Evolutionary conservation across 345 rosid species (phyloP), one percentile per base, ranked within the genome.

Genomic region (Moricandia arvensis): DNA sequence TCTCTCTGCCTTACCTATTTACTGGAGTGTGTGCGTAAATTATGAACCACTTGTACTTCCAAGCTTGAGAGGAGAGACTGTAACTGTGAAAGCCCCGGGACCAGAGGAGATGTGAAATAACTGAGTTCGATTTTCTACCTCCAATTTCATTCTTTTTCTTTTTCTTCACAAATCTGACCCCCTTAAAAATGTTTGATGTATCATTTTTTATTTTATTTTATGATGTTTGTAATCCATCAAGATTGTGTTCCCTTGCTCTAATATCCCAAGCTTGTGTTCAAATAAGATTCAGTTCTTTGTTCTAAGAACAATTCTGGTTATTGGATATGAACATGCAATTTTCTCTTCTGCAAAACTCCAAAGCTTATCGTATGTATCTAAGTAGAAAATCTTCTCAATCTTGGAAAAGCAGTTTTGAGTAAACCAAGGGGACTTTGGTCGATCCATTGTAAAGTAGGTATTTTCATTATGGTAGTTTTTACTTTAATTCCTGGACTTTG

Each of bases 21-120:
- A 63, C 66, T 47, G 76, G 63, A 72, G 63, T 78, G 69, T 77
- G 76, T 72, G 68, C 69, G 72, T 72, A 77, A 78, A 60, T 66
- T 72, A 72, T 78, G 81, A 60, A 72, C 73, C 73, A 78, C 73
- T 54, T 66, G 8, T 78, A 72, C 67, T 72, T 66, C 63, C 35
- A 78, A 66, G 29, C 59, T 60, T 30, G 16, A 26, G 16, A 26
- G 38, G 66, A 77, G 72, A 59, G 68, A 59, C 49, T 57, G 43
- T 45, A 71, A 29, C 72, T 72, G 59, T 66, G 68, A 64, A 66
- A 2, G 38, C 69, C 69, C 6, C 47, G 59, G 59, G 31, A 16
- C 45, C 64, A 15, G 29, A 59, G 73, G 62, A 59, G 67, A 66
- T 64, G 72, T 64, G 55, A 21, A 21, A 21, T 21, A 21, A 21